Conservation (phyloP, 768 basidiomycete species). For the Boletellus emodensis region DNA sequence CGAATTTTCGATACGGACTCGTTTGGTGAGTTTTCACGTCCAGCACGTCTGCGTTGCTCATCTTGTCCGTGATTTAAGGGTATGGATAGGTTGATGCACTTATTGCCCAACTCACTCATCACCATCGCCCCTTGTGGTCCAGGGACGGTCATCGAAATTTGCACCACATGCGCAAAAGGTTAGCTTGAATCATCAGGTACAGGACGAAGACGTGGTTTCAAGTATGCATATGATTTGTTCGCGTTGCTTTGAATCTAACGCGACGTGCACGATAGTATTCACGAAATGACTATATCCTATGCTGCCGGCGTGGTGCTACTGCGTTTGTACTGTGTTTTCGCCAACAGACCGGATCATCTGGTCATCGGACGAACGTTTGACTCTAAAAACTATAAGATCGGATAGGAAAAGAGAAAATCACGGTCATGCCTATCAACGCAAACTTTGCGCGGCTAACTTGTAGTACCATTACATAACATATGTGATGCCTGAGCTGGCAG, state of each 20-base stretch:
- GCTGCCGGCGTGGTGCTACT: neutral
- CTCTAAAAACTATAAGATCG: no score
- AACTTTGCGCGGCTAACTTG: no score
- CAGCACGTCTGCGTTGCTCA: neutral
- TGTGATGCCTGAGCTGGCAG: no score
- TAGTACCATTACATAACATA: neutral
- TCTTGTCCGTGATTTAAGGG: slow-evolving; percentile 20
- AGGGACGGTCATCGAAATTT: slow-evolving; percentile 95
- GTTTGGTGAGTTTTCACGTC: slow-evolving; percentile 63
- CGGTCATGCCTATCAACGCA: no score
- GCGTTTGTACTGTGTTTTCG: neutral
- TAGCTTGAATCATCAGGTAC: slow-evolving; percentile 75
- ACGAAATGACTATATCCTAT: slow-evolving; percentile 18
- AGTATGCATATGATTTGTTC: slow-evolving; percentile 47
- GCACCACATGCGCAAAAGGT: slow-evolving; percentile 93
- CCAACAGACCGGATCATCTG: no score
- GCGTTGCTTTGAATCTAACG: neutral
- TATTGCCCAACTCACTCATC: neutral
- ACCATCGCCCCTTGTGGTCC: neutral
- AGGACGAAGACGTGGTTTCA: slow-evolving; percentile 86
- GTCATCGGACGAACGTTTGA: neutral
- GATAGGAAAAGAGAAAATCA: no score
- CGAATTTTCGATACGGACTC: slow-evolving; percentile 91
- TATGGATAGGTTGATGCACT: slow-evolving; percentile 5
- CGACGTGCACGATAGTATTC: slow-evolving; percentile 21